Base-by-base conservation (phyloP, 495 filamentous ascomycete species). In the Parachaetomium inaequale region DNA sequence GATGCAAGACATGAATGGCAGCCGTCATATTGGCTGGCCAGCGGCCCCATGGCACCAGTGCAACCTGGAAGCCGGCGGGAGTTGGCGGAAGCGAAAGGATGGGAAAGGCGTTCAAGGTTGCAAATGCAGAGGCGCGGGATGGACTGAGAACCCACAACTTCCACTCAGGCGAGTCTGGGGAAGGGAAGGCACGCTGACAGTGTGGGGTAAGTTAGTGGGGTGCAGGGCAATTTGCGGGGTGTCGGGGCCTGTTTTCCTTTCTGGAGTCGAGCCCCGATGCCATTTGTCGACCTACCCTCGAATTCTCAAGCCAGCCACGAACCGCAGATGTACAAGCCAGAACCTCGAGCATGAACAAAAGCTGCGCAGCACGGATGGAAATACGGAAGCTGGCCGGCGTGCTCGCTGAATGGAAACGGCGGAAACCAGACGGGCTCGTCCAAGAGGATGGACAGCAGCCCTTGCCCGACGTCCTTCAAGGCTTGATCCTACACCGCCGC, bases 281-380 rank as follows among this genome's bases (percentile, higher is more conserved):
- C 38, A 62, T 55, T 59, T 42, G 58, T 43, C 25, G 52, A 4
- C 54, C n/a, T n/a, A n/a, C n/a, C n/a, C n/a, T n/a, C n/a, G n/a
- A n/a, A n/a, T n/a, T n/a, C n/a, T n/a, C n/a, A n/a, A n/a, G n/a
- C n/a, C n/a, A n/a, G n/a, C n/a, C n/a, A n/a, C n/a, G n/a, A n/a
- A n/a, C n/a, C n/a, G n/a, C n/a, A n/a, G n/a, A n/a, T n/a, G n/a
- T n/a, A n/a, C n/a, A n/a, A n/a, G n/a, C n/a, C n/a, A n/a, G n/a
- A n/a, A n/a, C n/a, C n/a, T n/a, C n/a, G n/a, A n/a, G n/a, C n/a
- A n/a, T n/a, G n/a, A n/a, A n/a, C n/a, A n/a, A n/a, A n/a, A n/a
- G n/a, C n/a, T n/a, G n/a, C n/a, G n/a, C n/a, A n/a, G n/a, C 32
- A 34, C 32, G 32, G 32, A 34, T 34, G 32, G 32, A 11, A n/a